A percentile compares a stretch with the other conserved stretches of the same genome.
These are phyloP conservation scores for Plasmodium gonderi DNA, from an alignment of 169 alveolate genomes.

Conservation along the genomic window DNA sequence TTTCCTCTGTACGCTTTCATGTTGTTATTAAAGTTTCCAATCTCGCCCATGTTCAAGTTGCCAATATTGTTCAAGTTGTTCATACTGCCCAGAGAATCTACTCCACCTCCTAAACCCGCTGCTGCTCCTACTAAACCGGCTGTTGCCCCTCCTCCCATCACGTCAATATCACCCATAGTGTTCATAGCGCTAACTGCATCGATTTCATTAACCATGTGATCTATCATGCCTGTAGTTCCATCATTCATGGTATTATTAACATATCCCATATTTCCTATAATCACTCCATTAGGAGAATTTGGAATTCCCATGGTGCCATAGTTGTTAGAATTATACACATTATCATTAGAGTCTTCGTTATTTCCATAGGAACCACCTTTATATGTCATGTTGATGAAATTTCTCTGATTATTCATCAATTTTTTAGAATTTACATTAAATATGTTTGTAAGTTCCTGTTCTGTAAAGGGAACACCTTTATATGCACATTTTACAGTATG, in stretches of 20 bases:
- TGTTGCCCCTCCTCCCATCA: no score
- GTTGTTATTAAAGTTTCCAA: background rate
- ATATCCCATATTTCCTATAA: conserved; percentile 19
- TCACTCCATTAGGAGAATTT: background rate
- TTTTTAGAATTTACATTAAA: conserved; percentile 62
- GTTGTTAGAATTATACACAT: background rate
- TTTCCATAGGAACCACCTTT: conserved; percentile 6
- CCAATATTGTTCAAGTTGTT: no score
- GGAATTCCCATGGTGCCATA: background rate
- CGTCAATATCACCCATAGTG: no score
- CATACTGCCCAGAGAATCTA: no score
- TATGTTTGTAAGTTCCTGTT: conserved; percentile 46
- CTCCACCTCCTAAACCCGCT: no score
- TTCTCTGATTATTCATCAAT: conserved; percentile 25
- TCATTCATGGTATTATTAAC: background rate
- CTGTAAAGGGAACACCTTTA: conserved; percentile 69
- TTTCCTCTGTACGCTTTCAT: background rate
- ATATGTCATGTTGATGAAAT: conserved; percentile 19
- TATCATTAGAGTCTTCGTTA: background rate
- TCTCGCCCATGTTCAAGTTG: no score
- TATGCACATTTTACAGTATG: conserved; percentile 70
- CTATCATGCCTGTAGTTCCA: background rate
- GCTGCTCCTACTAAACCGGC: no score
- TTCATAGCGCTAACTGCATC: no score
- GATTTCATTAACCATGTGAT: background rate